Percentiles rank a stretch among this genome's conserved stretches.
phyloP scores from a whole-genome alignment of 192 early-diverging fungal species.

The Backusella circina region DNA sequence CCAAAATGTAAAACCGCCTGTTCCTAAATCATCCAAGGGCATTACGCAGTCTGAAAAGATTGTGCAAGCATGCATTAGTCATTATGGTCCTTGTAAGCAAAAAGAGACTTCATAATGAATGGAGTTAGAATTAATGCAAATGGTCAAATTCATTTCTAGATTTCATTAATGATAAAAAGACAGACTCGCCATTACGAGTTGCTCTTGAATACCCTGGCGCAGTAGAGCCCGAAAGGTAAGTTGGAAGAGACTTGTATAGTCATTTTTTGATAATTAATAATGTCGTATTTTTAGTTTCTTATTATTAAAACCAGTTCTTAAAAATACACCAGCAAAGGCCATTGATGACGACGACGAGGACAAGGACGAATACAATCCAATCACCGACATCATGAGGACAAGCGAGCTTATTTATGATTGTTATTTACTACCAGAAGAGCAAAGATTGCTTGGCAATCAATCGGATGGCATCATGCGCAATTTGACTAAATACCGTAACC shows the following conservation, averaged over 20 bases:
- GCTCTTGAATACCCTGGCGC: slow-evolving; percentile 9
- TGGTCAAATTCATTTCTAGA: background rate
- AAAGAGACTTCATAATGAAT: background rate
- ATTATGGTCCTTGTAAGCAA: slow-evolving; percentile 44
- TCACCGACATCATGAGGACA: slow-evolving; percentile 73
- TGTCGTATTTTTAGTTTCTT: slow-evolving; percentile 30
- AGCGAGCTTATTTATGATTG: slow-evolving; percentile 60
- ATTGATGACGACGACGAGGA: slow-evolving; percentile 44
- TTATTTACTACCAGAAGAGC: slow-evolving; percentile 47
- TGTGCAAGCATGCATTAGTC: slow-evolving; percentile 33
- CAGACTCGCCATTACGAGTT: background rate
- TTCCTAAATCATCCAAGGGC: slow-evolving; percentile 6
- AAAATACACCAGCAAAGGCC: slow-evolving; percentile 16
- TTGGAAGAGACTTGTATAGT: background rate
- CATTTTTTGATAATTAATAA: background rate
- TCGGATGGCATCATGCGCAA: slow-evolving; percentile 65
- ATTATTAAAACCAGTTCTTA: slow-evolving; percentile 41
- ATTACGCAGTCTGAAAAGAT: slow-evolving; percentile 47
- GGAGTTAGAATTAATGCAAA: background rate
- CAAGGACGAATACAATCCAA: slow-evolving; percentile 79
- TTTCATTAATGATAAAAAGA: background rate
- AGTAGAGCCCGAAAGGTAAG: slow-evolving; percentile 8
- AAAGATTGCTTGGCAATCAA: slow-evolving; percentile 59
- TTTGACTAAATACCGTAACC: slow-evolving; percentile 75
- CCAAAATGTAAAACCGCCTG: background rate